Conservation (phyloP, 345 rosid species). For the Eucalyptus cloeziana region DNA sequence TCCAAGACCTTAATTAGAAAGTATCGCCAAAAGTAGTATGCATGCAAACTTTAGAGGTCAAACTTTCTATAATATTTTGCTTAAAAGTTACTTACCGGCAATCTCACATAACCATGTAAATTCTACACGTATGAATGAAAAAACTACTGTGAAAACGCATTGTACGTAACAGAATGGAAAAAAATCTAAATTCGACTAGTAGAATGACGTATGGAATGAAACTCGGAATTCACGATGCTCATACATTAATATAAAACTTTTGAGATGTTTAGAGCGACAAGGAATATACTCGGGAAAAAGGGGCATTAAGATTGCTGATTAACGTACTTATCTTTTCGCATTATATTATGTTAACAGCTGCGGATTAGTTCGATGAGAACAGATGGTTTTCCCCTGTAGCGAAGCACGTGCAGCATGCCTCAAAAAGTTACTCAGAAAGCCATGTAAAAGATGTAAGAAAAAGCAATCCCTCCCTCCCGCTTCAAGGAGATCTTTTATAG, state of each 20-base stretch:
- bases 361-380: neutral
- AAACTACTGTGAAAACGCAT: neutral
- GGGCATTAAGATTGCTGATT: neutral
- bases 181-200: neutral
- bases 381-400: neutral
- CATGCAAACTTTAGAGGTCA: neutral
- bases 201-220: rapidly evolving
- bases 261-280: neutral
- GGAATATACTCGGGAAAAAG: neutral
- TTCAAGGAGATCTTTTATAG: neutral
- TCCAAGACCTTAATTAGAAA: neutral
- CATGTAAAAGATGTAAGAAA: neutral
- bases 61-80: neutral
- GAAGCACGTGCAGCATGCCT: neutral
- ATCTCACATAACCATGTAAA: neutral
- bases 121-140: neutral
- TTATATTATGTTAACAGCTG: neutral
- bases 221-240: neutral
- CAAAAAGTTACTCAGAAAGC: neutral
- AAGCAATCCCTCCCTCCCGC: neutral
- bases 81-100: neutral
- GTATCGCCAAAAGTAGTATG: neutral
- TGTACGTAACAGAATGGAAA: neutral
- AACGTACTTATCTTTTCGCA: neutral
- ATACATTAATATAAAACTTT: rapidly evolving